Evolutionary conservation across 768 basidiomycete species (phyloP), one percentile per base, ranked within the genome.

Genomic region (Leucocoprinus leucothites): DNA sequence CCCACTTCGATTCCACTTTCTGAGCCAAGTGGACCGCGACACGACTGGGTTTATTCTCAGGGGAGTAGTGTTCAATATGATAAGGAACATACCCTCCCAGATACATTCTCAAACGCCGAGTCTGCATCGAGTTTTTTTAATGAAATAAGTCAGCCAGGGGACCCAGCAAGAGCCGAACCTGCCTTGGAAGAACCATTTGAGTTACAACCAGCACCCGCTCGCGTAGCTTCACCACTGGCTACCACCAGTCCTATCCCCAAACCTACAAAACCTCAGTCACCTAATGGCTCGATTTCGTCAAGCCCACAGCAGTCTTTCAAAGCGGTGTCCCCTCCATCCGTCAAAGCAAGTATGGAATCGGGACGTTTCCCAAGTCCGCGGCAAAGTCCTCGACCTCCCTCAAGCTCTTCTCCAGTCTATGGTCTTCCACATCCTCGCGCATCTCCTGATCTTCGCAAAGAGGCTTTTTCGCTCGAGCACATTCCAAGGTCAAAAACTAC

Each of bases 401-500:
- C 53, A 28, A 24, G 44, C 2, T 22, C 51, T 21, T 46, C 53
- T 16, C 45, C 47, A 19, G 53, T 43, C 13, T 44, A 48, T 42
- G 19, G 26, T 9, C 19, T 41, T 25, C 28, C 53, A 13, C 31
- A 34, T 5, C 53, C 36, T 31, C 53, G 46, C 41, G 38, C 46
- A 19, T 55, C 46, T 26, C 53, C 46, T 14, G 53, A 48, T 21
- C 26, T 41, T 9, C 26, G 26, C 11, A 55, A 28, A 21, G 38
- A 16, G 26, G 40, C 53, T 19, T 22, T 55, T 40, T 11, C 26
- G 8, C 9, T 42, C 9, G 53, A 55, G 1, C 11, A 55, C n/a
- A 48, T 41, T 14, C 35, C 53, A n/a, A 48, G 53, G 26, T 22
- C 53, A 7, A 18, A 28, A 48, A 55, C 53, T 2, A 34, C 45